Percentiles rank a stretch among this genome's conserved stretches.
These are phyloP conservation scores for Tardiomyces depauwii DNA, from an alignment of 1,139 yeast species.

Conservation along the genomic window DNA sequence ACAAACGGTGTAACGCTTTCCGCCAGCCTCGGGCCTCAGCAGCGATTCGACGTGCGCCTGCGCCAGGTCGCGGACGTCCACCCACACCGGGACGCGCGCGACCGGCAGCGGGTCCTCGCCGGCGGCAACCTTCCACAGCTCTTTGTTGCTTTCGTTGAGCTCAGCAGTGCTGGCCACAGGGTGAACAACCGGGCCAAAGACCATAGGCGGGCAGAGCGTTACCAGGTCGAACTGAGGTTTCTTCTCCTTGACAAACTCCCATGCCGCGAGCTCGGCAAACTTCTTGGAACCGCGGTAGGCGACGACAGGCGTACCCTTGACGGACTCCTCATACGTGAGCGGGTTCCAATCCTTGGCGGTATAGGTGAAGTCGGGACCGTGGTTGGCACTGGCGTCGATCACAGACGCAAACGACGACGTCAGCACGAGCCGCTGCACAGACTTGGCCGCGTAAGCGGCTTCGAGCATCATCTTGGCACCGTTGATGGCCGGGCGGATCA, in stretches of 20 bases:
- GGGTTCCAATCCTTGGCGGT: slow-evolving; percentile 35
- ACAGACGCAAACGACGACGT: slow-evolving; percentile 49
- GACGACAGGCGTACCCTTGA: slow-evolving; percentile 10
- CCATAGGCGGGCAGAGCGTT: slow-evolving; percentile 34
- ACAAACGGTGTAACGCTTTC: slow-evolving; percentile 20
- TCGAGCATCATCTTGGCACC: slow-evolving; percentile 37
- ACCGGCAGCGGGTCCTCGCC: slow-evolving; percentile 12
- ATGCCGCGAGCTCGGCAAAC: slow-evolving; percentile 19
- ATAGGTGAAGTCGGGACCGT: slow-evolving; percentile 22
- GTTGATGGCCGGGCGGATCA: slow-evolving; percentile 38
- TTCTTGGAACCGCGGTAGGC: slow-evolving; percentile 32
- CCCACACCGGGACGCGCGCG: slow-evolving; percentile 9
- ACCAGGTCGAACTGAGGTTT: slow-evolving; percentile 29
- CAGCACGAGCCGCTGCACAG: slow-evolving; percentile 38
- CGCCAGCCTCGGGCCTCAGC: slow-evolving; percentile 20
- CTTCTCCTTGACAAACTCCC: slow-evolving; percentile 22
- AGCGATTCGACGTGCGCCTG: slow-evolving; percentile 34
- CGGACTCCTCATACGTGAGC: slow-evolving; percentile 30
- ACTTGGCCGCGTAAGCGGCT: slow-evolving; percentile 30
- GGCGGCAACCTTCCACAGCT: slow-evolving; percentile 10
- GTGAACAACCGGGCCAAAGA: slow-evolving; percentile 36
- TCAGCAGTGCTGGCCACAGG: slow-evolving; percentile 16
- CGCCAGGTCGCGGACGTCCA: slow-evolving; percentile 43
- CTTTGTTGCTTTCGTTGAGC: slow-evolving; percentile 22
- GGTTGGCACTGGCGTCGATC: slow-evolving; percentile 11